Percentiles rank a stretch among this genome's conserved stretches.
phyloP scores from a whole-genome alignment of 2,329 filamentous ascomycete species.

The Monilinia laxa region DNA sequence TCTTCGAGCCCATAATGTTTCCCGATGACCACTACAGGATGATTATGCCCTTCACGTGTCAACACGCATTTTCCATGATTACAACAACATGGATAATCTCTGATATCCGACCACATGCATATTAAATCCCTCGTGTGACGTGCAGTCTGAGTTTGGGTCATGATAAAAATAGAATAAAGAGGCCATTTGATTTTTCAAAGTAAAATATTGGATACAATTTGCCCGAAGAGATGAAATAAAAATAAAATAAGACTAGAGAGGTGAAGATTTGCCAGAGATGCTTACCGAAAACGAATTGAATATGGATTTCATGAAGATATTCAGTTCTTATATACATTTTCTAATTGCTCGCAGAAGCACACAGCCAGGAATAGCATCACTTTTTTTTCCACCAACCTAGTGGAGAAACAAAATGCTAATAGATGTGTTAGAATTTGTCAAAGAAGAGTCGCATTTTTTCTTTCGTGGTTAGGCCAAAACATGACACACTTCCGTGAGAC shows the following conservation, averaged over 20 bases:
- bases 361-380: not conserved
- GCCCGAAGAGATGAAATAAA: not conserved
- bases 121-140: not conserved
- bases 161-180: not conserved
- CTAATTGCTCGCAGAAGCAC: not conserved
- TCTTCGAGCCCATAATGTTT: not conserved
- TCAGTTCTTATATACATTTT: not conserved
- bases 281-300: not conserved
- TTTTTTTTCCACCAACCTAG: not conserved
- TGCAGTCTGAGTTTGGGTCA: not conserved
- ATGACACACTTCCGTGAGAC: not conserved
- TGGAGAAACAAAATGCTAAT: too few species aligned
- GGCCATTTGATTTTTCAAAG: not conserved
- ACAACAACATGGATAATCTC: not conserved
- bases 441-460: not conserved
- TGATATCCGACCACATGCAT: constrained; percentile 1
- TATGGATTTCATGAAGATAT: not conserved
- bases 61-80: not conserved
- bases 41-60: not conserved
- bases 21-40: constrained; percentile 8
- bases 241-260: not conserved
- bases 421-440: not conserved
- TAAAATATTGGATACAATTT: not conserved
- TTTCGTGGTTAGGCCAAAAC: not conserved
- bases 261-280: constrained; percentile 1